Evolutionary conservation across 176 grass and related monocot species (phyloP).

Genomic region (Chloris gayana): DNA sequence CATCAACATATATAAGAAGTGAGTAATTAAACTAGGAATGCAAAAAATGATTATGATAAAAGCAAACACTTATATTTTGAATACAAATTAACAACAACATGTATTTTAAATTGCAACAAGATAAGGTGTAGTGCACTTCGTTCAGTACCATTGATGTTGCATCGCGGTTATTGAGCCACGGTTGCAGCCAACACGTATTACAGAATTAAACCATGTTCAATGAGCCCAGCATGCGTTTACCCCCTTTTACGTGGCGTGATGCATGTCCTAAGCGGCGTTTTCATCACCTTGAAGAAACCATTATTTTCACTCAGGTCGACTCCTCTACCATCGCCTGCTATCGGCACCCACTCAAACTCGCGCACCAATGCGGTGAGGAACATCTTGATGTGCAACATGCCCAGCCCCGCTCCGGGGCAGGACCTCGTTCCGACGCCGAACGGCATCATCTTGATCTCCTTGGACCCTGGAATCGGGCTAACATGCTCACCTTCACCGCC

Average conservation of each 20-base stretch:
- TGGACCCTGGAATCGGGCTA: not conserved
- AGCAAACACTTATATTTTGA: too few relatives aligned
- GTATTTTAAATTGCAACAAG: too few relatives aligned
- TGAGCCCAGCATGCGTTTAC: too few relatives aligned
- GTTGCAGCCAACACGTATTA: too few relatives aligned
- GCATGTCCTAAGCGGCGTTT: not conserved
- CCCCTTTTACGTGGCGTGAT: not conserved
- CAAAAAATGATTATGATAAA: too few relatives aligned
- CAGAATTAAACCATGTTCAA: too few relatives aligned
- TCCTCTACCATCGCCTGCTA: not conserved
- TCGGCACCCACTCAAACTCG: slow-evolving; percentile 19
- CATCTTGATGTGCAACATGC: slow-evolving; percentile 16
- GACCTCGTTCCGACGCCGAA: slow-evolving; percentile 1
- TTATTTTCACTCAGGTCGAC: not conserved
- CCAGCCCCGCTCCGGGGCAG: not conserved
- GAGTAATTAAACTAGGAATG: too few relatives aligned
- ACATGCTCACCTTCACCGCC: slow-evolving; percentile 28
- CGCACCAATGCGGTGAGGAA: slow-evolving; percentile 10
- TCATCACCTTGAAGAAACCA: slow-evolving; percentile 14
- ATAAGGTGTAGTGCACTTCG: too few relatives aligned
- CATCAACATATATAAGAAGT: too few relatives aligned
- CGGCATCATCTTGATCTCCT: slow-evolving; percentile 32
- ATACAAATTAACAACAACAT: too few relatives aligned
- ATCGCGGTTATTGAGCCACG: too few relatives aligned
- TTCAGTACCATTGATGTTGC: too few relatives aligned